Evolutionary conservation across 75 land plant genomes (phyloP), one percentile per base, ranked within the genome.

Genomic region (Sequoiadendron giganteum): DNA sequence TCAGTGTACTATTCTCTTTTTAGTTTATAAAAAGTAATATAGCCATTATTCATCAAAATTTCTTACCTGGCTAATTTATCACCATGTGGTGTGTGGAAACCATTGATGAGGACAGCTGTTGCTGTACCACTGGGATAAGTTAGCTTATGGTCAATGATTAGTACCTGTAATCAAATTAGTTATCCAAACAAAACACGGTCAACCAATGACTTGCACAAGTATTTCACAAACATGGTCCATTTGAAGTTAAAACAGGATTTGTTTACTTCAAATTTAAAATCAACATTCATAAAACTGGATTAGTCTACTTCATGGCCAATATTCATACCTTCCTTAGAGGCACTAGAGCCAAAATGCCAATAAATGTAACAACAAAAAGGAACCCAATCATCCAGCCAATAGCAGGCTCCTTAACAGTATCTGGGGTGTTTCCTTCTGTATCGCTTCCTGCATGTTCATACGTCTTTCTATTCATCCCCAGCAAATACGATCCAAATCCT

Each of bases 81-180:
- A 75, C 98, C 99, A 81, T 92, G 86, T 45, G 92, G 89, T 38
- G 95, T 94, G 77, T 97, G 99, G 86, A 97, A 97, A 18, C 99
- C 94, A 90, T 95, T 97, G 89, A 97, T 97, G 78, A 97, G 94
- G 78, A 96, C 92, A 13, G 95, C 99, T 47, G 96, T 97, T 54
- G 99, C 99, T 42, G 96, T 96, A 34, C 99, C 99, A 91, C 98
- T 97, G 81, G 99, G 99, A 88, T 95, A 97, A 52, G 93, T 90
- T 47, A 97, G 89, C 78, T 93, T 94, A 85, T 96, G 94, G 84
- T 96, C 97, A 52, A 96, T 94, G 16, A 97, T 92, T 98, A 97
- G 94, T 40, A 94, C 91, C 99, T 97, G 93, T 15, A 79, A 8
- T 80, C 90, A n/a, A 89, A 75, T 14, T 14, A 82, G 13, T 68